Evolutionary conservation across 2,329 filamentous ascomycete genomes (phyloP).

Genomic region (Curvularia eragrostidis): DNA sequence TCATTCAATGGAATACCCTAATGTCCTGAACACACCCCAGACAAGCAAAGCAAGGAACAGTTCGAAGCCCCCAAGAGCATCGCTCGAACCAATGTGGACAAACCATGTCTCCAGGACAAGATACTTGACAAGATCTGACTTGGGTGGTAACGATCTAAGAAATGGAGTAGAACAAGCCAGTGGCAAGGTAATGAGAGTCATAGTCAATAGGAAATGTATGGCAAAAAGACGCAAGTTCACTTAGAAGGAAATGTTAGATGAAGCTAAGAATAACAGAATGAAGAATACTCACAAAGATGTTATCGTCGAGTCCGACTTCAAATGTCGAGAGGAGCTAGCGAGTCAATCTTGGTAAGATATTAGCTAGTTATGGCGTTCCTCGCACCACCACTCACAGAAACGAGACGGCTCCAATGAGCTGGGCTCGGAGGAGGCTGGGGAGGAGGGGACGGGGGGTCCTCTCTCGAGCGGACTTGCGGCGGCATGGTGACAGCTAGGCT

Average conservation of each 20-base stretch:
- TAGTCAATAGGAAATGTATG: not conserved
- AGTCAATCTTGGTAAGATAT: constrained; percentile 28
- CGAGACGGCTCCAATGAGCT: constrained; percentile 36
- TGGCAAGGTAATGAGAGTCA: not conserved
- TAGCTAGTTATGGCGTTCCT: constrained; percentile 17
- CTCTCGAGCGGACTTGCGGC: constrained; percentile 37
- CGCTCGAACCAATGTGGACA: not conserved
- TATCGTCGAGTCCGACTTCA: constrained; percentile 16
- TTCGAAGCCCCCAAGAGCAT: not conserved
- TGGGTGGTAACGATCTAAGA: not conserved
- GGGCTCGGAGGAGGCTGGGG: constrained; percentile 52
- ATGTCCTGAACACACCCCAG: not conserved
- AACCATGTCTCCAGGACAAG: not conserved
- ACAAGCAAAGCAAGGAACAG: not conserved
- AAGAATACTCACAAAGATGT: constrained; percentile 2
- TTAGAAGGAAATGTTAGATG: constrained; percentile 13
- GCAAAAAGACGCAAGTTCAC: not conserved
- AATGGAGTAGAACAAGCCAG: not conserved
- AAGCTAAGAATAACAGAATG: not conserved
- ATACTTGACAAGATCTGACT: not conserved
- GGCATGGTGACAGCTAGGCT: constrained; percentile 11
- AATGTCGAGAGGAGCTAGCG: constrained; percentile 28
- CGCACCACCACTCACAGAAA: constrained; percentile 22
- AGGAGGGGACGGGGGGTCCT: constrained; percentile 51
- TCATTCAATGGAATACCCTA: not conserved